Conservation (phyloP, 2,329 filamentous ascomycete genomes). For the Fusarium nisikadoi region DNA sequence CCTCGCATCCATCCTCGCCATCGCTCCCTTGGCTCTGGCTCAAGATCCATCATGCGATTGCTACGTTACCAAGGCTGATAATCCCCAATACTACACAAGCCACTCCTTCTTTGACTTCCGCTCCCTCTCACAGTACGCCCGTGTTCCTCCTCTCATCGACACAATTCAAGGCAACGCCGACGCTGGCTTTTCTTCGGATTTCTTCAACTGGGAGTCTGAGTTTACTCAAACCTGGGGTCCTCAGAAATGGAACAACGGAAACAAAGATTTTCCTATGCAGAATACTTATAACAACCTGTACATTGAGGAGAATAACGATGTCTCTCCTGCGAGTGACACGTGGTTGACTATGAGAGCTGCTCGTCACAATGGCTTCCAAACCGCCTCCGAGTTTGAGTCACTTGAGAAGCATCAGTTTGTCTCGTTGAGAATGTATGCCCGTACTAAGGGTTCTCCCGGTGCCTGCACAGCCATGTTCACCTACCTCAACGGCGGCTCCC, state of each 20-base stretch:
- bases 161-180: slow-evolving; percentile 45
- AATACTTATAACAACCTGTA: slow-evolving; percentile 57
- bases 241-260: slow-evolving; percentile 53
- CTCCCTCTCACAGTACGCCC: slow-evolving; percentile 41
- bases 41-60: slow-evolving; percentile 46
- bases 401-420: slow-evolving; percentile 40
- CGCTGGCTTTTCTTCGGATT: slow-evolving; percentile 49
- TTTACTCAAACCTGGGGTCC: slow-evolving; percentile 51
- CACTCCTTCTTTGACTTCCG: slow-evolving; percentile 49
- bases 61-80: slow-evolving; percentile 43
- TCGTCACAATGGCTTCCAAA: slow-evolving; percentile 55
- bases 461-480: slow-evolving; percentile 65
- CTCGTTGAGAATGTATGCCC: slow-evolving; percentile 59
- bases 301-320: slow-evolving; percentile 55
- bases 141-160: slow-evolving; percentile 46
- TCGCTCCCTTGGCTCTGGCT: slow-evolving; percentile 33
- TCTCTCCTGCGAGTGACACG: slow-evolving; percentile 47
- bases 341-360: slow-evolving; percentile 60
- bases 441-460: slow-evolving; percentile 57
- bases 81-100: slow-evolving; percentile 40
- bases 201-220: slow-evolving; percentile 46
- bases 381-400: slow-evolving; percentile 59
- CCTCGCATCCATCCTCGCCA: slow-evolving; percentile 37
- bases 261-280: slow-evolving; percentile 49
- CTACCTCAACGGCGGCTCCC: slow-evolving; percentile 52